These are phyloP conservation scores for Backusella westeae DNA, from an alignment of 192 early-diverging fungal species.

Conservation along the genomic window DNA sequence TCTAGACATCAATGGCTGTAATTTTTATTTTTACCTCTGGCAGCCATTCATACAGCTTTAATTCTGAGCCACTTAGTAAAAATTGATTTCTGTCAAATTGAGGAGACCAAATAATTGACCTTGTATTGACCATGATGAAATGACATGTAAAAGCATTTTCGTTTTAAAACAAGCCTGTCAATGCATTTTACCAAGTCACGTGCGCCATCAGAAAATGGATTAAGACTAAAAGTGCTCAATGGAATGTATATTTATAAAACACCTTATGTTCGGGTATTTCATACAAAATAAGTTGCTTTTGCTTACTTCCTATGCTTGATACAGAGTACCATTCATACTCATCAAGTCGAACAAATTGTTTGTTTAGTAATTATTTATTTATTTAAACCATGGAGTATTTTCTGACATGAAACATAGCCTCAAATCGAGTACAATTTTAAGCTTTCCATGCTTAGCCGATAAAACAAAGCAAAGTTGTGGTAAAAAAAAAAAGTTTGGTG, in stretches of 20 bases:
- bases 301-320: not conserved
- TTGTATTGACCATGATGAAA: conserved; percentile 36
- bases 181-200: not conserved
- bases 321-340: too few relatives aligned
- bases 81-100: conserved; percentile 51
- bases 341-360: too few relatives aligned
- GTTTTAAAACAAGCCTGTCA: not conserved
- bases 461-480: not conserved
- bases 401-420: not conserved
- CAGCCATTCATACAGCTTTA: conserved; percentile 57
- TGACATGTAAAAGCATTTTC: not conserved
- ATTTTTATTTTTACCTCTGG: conserved; percentile 15
- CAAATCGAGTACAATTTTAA: not conserved
- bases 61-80: conserved; percentile 51
- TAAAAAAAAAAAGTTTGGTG: too few relatives aligned
- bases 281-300: not conserved
- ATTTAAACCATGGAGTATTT: not conserved
- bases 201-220: not conserved
- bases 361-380: not conserved
- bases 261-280: not conserved
- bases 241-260: not conserved
- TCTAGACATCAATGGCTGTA: not conserved
- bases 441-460: not conserved
- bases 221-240: not conserved
- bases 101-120: conserved; percentile 53